Percentiles rank a stretch among this genome's conserved stretches.
Evolutionary conservation across 2,329 filamentous ascomycete genomes (phyloP).

Genomic region (Hymenoscyphus albidus): DNA sequence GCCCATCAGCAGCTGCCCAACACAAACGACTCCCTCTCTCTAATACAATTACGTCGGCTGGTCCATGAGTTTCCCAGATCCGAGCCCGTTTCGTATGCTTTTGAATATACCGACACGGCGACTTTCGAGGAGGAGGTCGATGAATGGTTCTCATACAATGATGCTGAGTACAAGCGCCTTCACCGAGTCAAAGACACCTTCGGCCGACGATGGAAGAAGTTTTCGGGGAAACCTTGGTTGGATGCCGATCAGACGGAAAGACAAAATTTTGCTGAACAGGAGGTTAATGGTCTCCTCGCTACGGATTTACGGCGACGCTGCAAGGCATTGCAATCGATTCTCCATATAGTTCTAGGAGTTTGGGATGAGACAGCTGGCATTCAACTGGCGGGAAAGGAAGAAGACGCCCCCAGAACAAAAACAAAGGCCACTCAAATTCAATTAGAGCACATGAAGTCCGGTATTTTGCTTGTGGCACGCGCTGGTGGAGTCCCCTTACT

Average conservation of each 20-base stretch:
- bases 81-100: constrained; percentile 77
- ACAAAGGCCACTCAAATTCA: constrained; percentile 52
- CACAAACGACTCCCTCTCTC: constrained; percentile 66
- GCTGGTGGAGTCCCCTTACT: constrained; percentile 38
- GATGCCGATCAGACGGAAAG: constrained; percentile 55
- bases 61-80: constrained; percentile 68
- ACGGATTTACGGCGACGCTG: constrained; percentile 47
- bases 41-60: constrained; percentile 68
- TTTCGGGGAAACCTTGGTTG: constrained; percentile 58
- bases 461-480: constrained; percentile 49
- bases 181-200: constrained; percentile 73
- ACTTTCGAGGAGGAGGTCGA: constrained; percentile 84
- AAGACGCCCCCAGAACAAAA: constrained; percentile 42
- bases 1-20: constrained; percentile 33
- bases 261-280: constrained; percentile 52
- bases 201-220: constrained; percentile 66
- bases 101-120: constrained; percentile 70
- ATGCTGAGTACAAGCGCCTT: constrained; percentile 78
- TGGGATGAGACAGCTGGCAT: constrained; percentile 65
- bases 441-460: constrained; percentile 55
- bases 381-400: constrained; percentile 37
- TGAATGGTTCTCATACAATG: constrained; percentile 94
- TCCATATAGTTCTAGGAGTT: constrained; percentile 63
- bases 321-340: constrained; percentile 52
- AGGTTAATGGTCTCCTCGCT: constrained; percentile 45